Base-by-base conservation (phyloP, 176 grass and related monocot species). In the Musa acuminata region DNA sequence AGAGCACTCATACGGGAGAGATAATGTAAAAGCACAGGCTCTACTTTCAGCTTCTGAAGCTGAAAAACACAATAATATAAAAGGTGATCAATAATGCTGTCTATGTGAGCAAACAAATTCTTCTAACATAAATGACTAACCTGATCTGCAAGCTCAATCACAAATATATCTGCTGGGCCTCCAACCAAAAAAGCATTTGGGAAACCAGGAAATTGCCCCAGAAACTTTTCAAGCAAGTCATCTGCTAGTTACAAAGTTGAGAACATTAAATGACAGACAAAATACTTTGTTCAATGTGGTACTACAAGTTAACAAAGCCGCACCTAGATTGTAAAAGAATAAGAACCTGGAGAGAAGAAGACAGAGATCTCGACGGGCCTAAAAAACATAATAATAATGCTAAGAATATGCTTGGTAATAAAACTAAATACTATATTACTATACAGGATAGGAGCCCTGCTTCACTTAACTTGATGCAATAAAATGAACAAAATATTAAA, bases 41-140 rank as follows among this genome's bases (percentile, higher is more conserved):
- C 95, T 13, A 98, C 87, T 91, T 93, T 98, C 75, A 98, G 84
- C 82, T 98, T 98, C 69, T 93, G 90, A 86, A 98, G 90, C 95
- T 98, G 87, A 78, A 81, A 72, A 43, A 6, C 35, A 43, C 35
- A 43, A 43, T 43, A 43, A 43, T 43, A 43, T 43, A 43, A 43
- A 43, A 43, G 35, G 35, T 43, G 35, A 6, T 43, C 35, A 43
- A 43, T 43, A 29, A 11, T 8, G 14, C 4, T 16, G 4, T 22
- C 11, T 35, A 1, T 4, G 12, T 29, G 35, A 20, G 67, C 16
- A 21, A 67, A 48, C 12, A 2, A 35, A 67, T 11, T 2, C 26
- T 67, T 17, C 10, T 8, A 35, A 27, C 35, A 43, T 43, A 43
- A 43, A 43, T 43, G 35, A 72, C 16, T 25, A 72, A 98, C 94